Evolutionary conservation across 1,284 basidiomycete genomes (phyloP).

Genomic region (Pyrrhoderma noxium): DNA sequence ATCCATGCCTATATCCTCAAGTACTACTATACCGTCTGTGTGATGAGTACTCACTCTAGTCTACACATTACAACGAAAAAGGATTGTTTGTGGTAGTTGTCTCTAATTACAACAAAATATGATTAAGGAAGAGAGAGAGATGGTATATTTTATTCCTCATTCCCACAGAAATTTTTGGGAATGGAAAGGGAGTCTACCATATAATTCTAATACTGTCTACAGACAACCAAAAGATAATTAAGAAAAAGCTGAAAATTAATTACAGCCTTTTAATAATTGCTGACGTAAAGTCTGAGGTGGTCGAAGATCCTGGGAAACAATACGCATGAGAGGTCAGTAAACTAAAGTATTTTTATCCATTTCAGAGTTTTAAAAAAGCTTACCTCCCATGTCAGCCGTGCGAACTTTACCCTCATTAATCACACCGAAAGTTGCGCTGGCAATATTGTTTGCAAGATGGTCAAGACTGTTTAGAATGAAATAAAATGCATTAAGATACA

Average conservation of each 20-base stretch:
- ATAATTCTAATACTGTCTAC: neutral
- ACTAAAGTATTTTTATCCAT: neutral
- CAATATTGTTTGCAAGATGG: slow-evolving; percentile 91
- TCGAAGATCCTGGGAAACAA: slow-evolving; percentile 56
- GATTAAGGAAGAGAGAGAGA: too few relatives aligned
- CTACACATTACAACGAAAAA: too few relatives aligned
- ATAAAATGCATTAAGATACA: slow-evolving; percentile 13
- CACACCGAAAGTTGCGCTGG: slow-evolving; percentile 88
- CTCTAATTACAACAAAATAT: too few relatives aligned
- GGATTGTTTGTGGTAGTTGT: too few relatives aligned
- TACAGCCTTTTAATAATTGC: slow-evolving; percentile 75
- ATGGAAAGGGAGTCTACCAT: too few relatives aligned
- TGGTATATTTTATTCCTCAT: too few relatives aligned
- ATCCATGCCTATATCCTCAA: too few relatives aligned
- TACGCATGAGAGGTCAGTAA: neutral
- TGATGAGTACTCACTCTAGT: too few relatives aligned
- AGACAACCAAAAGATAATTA: neutral
- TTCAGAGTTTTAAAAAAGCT: slow-evolving; percentile 28
- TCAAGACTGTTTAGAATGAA: slow-evolving; percentile 55
- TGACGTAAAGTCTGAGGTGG: slow-evolving; percentile 88
- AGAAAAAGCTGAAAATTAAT: slow-evolving; percentile 9
- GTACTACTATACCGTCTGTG: too few relatives aligned
- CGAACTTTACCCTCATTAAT: slow-evolving; percentile 86
- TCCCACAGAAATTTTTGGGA: too few relatives aligned
- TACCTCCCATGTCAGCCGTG: slow-evolving; percentile 95